phyloP scores from a whole-genome alignment of 352 stramenopile genomes.

The Pythium dissotocum region DNA sequence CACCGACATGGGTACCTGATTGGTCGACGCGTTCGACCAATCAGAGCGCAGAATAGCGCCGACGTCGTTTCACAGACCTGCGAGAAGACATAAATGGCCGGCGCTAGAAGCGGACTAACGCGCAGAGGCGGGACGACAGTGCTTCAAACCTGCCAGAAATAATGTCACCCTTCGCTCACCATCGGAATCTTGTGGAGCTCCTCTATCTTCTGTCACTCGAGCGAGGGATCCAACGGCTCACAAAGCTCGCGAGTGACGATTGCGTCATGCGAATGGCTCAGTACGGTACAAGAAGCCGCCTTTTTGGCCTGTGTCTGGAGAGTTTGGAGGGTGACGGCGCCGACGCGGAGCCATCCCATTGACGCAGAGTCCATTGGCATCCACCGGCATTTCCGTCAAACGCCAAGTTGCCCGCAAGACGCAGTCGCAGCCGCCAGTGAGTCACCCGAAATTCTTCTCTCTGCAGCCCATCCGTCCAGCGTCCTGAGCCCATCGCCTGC shows the following conservation, averaged over 20 bases:
- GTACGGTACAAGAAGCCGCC: not conserved
- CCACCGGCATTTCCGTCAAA: not conserved
- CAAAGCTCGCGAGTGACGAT: not conserved
- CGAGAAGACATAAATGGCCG: constrained; percentile 10
- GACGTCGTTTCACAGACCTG: constrained; percentile 35
- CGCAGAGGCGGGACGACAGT: constrained; percentile 5
- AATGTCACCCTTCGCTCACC: constrained; percentile 10
- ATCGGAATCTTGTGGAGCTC: constrained; percentile 24
- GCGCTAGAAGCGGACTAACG: constrained; percentile 26
- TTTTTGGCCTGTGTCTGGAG: too few species aligned
- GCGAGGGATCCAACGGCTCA: constrained; percentile 3
- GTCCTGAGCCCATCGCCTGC: not conserved
- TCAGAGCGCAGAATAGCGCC: constrained; percentile 16
- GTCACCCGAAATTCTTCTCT: not conserved
- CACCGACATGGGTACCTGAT: constrained; percentile 29
- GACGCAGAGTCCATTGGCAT: not conserved
- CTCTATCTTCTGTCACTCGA: constrained; percentile 9
- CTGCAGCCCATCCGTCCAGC: not conserved
- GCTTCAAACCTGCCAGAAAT: constrained; percentile 3
- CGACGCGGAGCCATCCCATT: constrained; percentile 18
- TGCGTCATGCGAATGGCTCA: constrained; percentile 18
- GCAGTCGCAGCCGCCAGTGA: not conserved
- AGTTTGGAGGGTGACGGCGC: constrained; percentile 6
- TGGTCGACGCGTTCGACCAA: constrained; percentile 25
- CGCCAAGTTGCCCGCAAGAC: not conserved